A percentile compares a stretch with the other conserved stretches of the same genome.
These are phyloP conservation scores for Catunica adiposa DNA, from an alignment of 2,329 filamentous ascomycete genomes.

Conservation along the genomic window DNA sequence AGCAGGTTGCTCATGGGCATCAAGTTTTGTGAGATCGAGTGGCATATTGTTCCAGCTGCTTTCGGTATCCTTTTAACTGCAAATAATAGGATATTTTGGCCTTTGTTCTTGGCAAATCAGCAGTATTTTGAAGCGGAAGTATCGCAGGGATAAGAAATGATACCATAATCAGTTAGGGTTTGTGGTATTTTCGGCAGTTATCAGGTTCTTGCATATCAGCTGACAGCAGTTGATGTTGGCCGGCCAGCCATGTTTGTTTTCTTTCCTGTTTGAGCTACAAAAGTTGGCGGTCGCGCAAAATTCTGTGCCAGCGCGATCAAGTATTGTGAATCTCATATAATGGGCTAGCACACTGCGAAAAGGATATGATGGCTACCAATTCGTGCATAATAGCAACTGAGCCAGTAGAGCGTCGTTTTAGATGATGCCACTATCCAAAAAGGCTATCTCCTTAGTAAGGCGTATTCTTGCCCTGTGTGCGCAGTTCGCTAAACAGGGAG, in stretches of 20 bases:
- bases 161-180: background rate
- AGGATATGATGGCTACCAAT: too few relatives aligned
- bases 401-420: too few relatives aligned
- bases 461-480: too few relatives aligned
- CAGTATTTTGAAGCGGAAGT: background rate
- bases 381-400: too few relatives aligned
- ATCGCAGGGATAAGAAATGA: too few relatives aligned
- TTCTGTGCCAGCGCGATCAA: background rate
- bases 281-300: background rate
- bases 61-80: too few relatives aligned
- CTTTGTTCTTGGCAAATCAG: too few relatives aligned
- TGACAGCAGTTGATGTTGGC: constrained; percentile 2
- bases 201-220: background rate
- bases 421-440: too few relatives aligned
- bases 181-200: background rate
- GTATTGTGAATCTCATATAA: background rate
- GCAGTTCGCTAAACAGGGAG: too few relatives aligned
- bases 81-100: too few relatives aligned
- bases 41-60: background rate
- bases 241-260: constrained; percentile 7
- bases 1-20: constrained; percentile 66
- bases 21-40: constrained; percentile 28
- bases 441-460: too few relatives aligned
- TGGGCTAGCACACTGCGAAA: background rate
- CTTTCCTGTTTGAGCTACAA: constrained; percentile 1